These are phyloP conservation scores for Globisporangium viniferum DNA, from an alignment of 352 stramenopile species.

Conservation along the genomic window DNA sequence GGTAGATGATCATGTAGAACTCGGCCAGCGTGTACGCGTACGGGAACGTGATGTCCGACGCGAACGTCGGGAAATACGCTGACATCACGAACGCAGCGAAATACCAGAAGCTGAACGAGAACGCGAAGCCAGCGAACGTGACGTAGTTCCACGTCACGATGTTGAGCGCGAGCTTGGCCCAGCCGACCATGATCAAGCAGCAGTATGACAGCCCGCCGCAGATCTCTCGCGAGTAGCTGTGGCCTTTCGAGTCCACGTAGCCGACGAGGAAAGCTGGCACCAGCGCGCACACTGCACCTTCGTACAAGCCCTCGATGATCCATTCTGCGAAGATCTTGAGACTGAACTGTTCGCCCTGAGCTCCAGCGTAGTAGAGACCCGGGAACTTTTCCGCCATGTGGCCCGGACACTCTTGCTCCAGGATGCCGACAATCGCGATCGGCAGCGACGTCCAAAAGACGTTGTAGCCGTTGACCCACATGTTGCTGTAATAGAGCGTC, in stretches of 20 bases:
- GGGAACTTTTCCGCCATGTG: slow-evolving; percentile 74
- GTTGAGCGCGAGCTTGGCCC: slow-evolving; percentile 79
- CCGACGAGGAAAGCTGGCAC: slow-evolving; percentile 61
- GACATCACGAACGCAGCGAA: slow-evolving; percentile 65
- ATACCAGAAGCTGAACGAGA: slow-evolving; percentile 78
- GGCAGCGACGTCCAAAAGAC: slow-evolving; percentile 95
- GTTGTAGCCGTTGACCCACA: slow-evolving; percentile 95
- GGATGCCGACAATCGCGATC: slow-evolving; percentile 79
- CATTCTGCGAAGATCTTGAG: slow-evolving; percentile 75
- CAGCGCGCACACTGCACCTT: slow-evolving; percentile 68
- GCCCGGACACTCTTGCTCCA: slow-evolving; percentile 79
- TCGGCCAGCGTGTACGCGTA: slow-evolving; percentile 70
- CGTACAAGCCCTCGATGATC: slow-evolving; percentile 78
- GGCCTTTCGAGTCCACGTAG: slow-evolving; percentile 54
- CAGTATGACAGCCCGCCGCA: slow-evolving; percentile 77
- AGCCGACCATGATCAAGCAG: slow-evolving; percentile 76
- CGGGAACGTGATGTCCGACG: slow-evolving; percentile 71
- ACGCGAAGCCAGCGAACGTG: slow-evolving; percentile 47
- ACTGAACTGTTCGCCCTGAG: slow-evolving; percentile 81
- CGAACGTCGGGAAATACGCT: slow-evolving; percentile 44
- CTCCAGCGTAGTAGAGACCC: slow-evolving; percentile 74
- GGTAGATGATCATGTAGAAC: slow-evolving; percentile 78
- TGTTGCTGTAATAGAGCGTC: slow-evolving; percentile 87
- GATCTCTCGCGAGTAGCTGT: slow-evolving; percentile 61
- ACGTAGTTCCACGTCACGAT: slow-evolving; percentile 80